These are phyloP conservation scores for Xylaria sp. DNA, from an alignment of 495 filamentous ascomycete species.

Conservation along the genomic window DNA sequence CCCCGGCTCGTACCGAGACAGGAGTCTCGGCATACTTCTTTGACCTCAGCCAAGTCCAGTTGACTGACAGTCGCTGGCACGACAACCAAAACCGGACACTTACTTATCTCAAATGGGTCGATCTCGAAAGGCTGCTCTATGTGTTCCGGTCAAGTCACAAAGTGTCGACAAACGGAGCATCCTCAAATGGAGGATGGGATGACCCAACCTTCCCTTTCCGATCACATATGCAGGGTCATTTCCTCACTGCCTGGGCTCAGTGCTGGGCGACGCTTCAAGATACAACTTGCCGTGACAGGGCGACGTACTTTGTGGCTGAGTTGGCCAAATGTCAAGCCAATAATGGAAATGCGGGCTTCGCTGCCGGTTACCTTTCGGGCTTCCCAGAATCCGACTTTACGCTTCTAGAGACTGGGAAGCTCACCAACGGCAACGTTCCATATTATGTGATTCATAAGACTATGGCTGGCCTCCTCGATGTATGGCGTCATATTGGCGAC, in stretches of 20 bases:
- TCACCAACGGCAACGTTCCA: constrained; percentile 39
- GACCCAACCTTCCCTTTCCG: constrained; percentile 49
- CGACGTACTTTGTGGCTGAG: constrained; percentile 44
- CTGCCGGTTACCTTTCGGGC: constrained; percentile 43
- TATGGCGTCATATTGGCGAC: constrained; percentile 44
- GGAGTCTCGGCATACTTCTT: constrained; percentile 39
- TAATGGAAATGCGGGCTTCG: constrained; percentile 41
- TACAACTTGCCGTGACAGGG: constrained; percentile 40
- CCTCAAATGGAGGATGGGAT: constrained; percentile 47
- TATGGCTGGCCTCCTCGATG: constrained; percentile 44
- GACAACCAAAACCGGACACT: constrained; percentile 47
- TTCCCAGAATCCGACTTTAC: constrained; percentile 49
- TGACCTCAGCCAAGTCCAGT: constrained; percentile 39
- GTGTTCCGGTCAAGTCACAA: constrained; percentile 46
- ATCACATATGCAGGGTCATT: constrained; percentile 47
- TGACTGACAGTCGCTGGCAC: constrained; percentile 42
- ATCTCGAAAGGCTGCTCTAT: constrained; percentile 47
- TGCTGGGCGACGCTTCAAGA: constrained; percentile 40
- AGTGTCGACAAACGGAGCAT: constrained; percentile 41
- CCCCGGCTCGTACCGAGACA: constrained; percentile 29
- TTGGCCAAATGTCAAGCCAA: constrained; percentile 48
- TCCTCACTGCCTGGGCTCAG: constrained; percentile 44
- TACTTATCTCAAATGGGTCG: constrained; percentile 45
- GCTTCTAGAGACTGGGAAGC: constrained; percentile 37
- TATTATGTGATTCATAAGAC: constrained; percentile 44